Evolutionary conservation across 2,329 filamentous ascomycete genomes (phyloP).

Genomic region (Stagonosporopsis chrysanthemi): DNA sequence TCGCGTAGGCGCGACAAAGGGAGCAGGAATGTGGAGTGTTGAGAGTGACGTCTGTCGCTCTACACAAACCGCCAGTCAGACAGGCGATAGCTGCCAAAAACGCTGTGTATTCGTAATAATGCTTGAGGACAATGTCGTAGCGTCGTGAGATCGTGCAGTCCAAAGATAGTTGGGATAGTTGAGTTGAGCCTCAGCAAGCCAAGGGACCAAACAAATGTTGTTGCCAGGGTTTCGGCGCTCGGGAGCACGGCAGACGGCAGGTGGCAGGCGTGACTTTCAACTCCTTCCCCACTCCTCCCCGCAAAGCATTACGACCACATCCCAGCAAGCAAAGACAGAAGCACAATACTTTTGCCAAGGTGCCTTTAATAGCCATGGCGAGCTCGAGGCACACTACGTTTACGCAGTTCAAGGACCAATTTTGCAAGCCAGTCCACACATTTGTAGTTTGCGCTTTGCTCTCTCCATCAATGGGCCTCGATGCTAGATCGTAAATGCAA

Average conservation of each 20-base stretch:
- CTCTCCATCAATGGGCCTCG: no score
- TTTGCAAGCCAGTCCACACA: no score
- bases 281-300: neutral
- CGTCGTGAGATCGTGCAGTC: conserved; percentile 8
- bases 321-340: neutral
- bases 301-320: neutral
- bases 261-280: neutral
- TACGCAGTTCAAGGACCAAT: no score
- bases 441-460: no score
- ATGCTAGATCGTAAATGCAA: no score
- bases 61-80: neutral
- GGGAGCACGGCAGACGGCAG: conserved; percentile 4
- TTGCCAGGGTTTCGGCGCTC: conserved; percentile 11
- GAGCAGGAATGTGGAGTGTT: conserved; percentile 5
- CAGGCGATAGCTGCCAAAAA: neutral
- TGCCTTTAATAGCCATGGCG: neutral
- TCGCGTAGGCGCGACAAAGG: neutral
- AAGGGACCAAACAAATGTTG: conserved; percentile 10
- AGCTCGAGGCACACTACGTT: no score
- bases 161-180: neutral
- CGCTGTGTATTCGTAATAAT: conserved; percentile 4
- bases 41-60: conserved; percentile 1
- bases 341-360: no score
- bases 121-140: neutral
- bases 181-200: conserved; percentile 11